These are phyloP conservation scores for Polytrichum commune DNA, from an alignment of 225 moss, liverwort and hornwort species.

Conservation along the genomic window DNA sequence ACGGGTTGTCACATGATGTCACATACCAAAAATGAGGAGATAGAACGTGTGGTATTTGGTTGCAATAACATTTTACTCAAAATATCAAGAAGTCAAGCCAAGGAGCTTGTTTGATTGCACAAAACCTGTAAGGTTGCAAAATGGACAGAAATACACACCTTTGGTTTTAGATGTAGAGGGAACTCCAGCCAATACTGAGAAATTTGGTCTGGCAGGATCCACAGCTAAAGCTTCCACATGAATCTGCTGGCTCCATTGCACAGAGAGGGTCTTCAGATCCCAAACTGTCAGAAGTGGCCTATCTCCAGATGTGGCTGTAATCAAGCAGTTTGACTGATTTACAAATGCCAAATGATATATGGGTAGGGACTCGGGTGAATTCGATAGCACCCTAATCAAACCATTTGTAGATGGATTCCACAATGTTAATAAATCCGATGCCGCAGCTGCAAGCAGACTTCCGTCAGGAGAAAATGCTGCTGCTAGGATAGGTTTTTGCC, in stretches of 20 bases:
- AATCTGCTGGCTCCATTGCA: slow-evolving; percentile 57
- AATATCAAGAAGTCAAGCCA: too few relatives aligned
- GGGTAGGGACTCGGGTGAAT: slow-evolving; percentile 25
- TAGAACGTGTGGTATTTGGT: too few relatives aligned
- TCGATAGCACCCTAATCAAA: slow-evolving; percentile 64
- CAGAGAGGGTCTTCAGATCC: slow-evolving; percentile 69
- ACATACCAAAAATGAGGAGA: neutral
- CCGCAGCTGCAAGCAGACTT: slow-evolving; percentile 68
- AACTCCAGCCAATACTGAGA: slow-evolving; percentile 59
- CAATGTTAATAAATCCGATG: slow-evolving; percentile 72
- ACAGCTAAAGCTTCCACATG: slow-evolving; percentile 72
- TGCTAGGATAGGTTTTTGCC: slow-evolving; percentile 58
- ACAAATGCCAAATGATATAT: slow-evolving; percentile 66
- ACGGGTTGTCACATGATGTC: neutral
- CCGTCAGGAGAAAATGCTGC: slow-evolving; percentile 86
- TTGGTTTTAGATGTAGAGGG: slow-evolving; percentile 13
- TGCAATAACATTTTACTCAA: too few relatives aligned
- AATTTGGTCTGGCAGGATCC: slow-evolving; percentile 60
- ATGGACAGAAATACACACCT: slow-evolving; percentile 9
- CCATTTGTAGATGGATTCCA: slow-evolving; percentile 89
- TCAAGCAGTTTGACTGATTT: slow-evolving; percentile 64
- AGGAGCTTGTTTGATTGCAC: too few relatives aligned
- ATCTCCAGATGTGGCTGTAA: slow-evolving; percentile 56
- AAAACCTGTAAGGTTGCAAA: neutral
- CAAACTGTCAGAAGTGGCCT: slow-evolving; percentile 61